Evolutionary conservation across 1,139 yeast species (phyloP).

Genomic region (Candida sp.): DNA sequence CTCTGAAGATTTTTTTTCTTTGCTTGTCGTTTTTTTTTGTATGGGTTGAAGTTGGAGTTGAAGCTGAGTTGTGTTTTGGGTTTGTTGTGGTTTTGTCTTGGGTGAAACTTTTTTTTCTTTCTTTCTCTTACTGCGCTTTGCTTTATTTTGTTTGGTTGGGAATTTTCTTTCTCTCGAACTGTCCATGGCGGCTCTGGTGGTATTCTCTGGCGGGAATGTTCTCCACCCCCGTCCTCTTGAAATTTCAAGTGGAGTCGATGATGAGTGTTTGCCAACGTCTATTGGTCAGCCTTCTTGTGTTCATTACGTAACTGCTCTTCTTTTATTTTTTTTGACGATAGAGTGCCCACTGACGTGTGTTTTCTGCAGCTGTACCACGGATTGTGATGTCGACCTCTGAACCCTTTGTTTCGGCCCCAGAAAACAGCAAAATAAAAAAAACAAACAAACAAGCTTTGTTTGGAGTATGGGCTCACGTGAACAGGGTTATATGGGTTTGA

Average conservation of each 20-base stretch:
- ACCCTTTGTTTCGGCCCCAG: background rate
- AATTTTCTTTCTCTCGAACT: too few relatives aligned
- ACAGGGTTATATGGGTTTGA: too few relatives aligned
- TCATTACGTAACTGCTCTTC: background rate
- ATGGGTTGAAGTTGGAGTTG: too few relatives aligned
- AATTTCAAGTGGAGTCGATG: too few relatives aligned
- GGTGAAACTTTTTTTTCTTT: background rate
- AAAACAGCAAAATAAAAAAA: background rate
- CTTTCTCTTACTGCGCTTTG: background rate
- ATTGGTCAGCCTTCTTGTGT: background rate
- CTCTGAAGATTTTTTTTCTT: background rate
- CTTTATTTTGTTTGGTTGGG: background rate
- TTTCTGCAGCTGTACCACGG: background rate
- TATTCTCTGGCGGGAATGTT: too few relatives aligned
- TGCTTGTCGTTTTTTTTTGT: background rate
- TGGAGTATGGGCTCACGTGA: background rate
- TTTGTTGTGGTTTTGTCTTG: background rate
- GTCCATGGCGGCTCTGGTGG: too few relatives aligned
- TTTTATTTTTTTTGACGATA: background rate
- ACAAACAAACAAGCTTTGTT: background rate
- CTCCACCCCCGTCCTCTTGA: too few relatives aligned
- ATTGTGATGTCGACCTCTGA: background rate
- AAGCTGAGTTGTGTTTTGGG: background rate
- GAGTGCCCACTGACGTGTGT: background rate
- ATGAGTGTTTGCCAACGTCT: too few relatives aligned